Evolutionary conservation across 1,284 basidiomycete genomes (phyloP).

Genomic region (Taiwanofungus camphoratus): DNA sequence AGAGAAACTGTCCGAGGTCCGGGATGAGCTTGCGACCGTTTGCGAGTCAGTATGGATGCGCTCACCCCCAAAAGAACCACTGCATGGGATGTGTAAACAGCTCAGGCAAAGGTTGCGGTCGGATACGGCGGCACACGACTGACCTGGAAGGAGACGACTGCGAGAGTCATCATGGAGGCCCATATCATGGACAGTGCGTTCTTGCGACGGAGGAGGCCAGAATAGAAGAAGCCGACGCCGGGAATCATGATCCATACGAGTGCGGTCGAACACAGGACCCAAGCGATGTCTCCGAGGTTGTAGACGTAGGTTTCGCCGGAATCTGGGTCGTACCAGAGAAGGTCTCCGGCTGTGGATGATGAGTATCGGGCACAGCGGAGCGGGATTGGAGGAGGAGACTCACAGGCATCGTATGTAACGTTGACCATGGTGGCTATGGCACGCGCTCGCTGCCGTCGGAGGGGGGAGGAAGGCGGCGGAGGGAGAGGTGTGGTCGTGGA

Average conservation of each 20-base stretch:
- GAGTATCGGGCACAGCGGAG: background rate
- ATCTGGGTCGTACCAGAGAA: conserved; percentile 33
- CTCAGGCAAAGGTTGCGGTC: background rate
- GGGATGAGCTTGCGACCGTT: background rate
- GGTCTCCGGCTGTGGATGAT: conserved; percentile 21
- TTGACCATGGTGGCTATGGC: conserved; percentile 37
- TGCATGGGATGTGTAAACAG: conserved; percentile 10
- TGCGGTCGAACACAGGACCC: conserved; percentile 65
- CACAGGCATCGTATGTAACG: conserved; percentile 46
- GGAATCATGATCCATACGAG: conserved; percentile 93
- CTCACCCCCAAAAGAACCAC: conserved; percentile 47
- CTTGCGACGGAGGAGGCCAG: conserved; percentile 78
- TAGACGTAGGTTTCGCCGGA: conserved; percentile 41
- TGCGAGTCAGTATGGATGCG: background rate
- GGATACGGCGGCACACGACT: conserved; percentile 13
- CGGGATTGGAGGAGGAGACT: conserved; percentile 16
- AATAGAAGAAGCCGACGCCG: conserved; percentile 88
- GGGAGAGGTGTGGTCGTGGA: background rate
- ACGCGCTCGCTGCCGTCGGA: background rate
- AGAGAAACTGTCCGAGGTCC: conserved; percentile 29
- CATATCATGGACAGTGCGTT: conserved; percentile 94
- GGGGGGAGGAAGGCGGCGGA: background rate
- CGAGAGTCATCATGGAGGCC: conserved; percentile 71
- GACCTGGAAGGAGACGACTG: conserved; percentile 44
- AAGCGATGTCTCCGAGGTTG: conserved; percentile 78